Evolutionary conservation across 495 filamentous ascomycete genomes (phyloP), one percentile per base, ranked within the genome.

Genomic region (Hypoxylon lenormandii): DNA sequence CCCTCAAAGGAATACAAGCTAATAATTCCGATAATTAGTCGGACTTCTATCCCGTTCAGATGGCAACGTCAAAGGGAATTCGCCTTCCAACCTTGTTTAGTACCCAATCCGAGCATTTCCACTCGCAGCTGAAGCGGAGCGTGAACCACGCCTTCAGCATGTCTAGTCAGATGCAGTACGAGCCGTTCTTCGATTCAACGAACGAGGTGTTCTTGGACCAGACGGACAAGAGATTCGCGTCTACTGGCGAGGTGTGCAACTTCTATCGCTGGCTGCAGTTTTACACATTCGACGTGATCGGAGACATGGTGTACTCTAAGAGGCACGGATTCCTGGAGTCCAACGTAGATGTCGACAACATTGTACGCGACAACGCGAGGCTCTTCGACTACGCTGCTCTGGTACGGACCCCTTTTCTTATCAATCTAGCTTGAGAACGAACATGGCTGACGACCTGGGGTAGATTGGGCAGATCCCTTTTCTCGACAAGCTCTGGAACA

Each of bases 261-360:
- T 75, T 89, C 2, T 79, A 78, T 0, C 76, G 83, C 56, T 87
- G 84, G 84, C 75, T 87, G 30, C 85, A 86, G 63, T 87, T 80
- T 49, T 89, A 85, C 64, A 84, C 86, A 0, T 87, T 87, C 64
- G 87, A 88, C 66, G 85, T 89, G 0, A 87, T 88, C 40, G 85
- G 83, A 7, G 74, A 82, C 42, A 83, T 88, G 51, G 84, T 83
- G 0, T 88, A 82, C 59, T 84, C 81, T 4, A 79, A 84, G 48
- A 79, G 82, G 15, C 82, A 87, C 56, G 83, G 85, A 0, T 85
- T 86, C 63, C 77, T 87, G 0, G 83, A 85, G 51, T 52, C 63
- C 15, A 84, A 82, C 13, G 61, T 79, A 10, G 86, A 87, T 33
- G 80, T 86, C 37, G 80, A 81, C 23, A 80, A 80, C 3, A 75